phyloP scores from a whole-genome alignment of 495 filamentous ascomycete genomes.

The Penicillium mononematosum region DNA sequence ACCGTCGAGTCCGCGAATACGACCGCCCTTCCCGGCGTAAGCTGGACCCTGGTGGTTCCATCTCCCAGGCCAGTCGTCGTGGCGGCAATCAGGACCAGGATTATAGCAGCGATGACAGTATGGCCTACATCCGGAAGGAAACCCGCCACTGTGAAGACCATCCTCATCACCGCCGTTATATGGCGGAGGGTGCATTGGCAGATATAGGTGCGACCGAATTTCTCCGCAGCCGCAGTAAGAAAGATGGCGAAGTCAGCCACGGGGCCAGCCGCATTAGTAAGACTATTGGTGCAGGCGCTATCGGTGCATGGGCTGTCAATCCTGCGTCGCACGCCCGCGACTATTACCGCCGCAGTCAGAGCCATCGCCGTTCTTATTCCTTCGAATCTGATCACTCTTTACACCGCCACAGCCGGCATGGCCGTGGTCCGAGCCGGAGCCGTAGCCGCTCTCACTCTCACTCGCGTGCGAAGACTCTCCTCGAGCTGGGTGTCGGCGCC shows the following conservation, averaged over 20 bases:
- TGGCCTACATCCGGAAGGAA: constrained; percentile 58
- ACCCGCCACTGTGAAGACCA: constrained; percentile 53
- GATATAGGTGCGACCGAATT: constrained; percentile 75
- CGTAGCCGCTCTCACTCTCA: constrained; percentile 57
- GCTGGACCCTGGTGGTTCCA: constrained; percentile 56
- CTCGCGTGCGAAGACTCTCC: constrained; percentile 57
- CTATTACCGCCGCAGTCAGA: constrained; percentile 61
- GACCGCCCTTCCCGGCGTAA: constrained; percentile 54
- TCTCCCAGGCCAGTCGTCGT: constrained; percentile 49
- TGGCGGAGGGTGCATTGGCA: constrained; percentile 81
- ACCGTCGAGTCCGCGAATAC: constrained; percentile 53
- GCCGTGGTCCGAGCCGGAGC: constrained; percentile 42
- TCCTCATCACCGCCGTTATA: constrained; percentile 68
- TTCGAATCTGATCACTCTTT: constrained; percentile 49
- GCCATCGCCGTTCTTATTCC: constrained; percentile 47
- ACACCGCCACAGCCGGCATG: constrained; percentile 33
- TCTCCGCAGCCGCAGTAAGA: constrained; percentile 64
- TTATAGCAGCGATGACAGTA: constrained; percentile 65
- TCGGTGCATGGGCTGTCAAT: constrained; percentile 83
- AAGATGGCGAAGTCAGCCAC: constrained; percentile 54
- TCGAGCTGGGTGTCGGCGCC: constrained; percentile 73
- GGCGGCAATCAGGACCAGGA: constrained; percentile 37
- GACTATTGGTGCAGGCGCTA: constrained; percentile 72
- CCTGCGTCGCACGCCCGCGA: constrained; percentile 71
- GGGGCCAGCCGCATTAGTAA: constrained; percentile 63